phyloP scores from a whole-genome alignment of 257 asterid genomes.

The Scutellaria minor region DNA sequence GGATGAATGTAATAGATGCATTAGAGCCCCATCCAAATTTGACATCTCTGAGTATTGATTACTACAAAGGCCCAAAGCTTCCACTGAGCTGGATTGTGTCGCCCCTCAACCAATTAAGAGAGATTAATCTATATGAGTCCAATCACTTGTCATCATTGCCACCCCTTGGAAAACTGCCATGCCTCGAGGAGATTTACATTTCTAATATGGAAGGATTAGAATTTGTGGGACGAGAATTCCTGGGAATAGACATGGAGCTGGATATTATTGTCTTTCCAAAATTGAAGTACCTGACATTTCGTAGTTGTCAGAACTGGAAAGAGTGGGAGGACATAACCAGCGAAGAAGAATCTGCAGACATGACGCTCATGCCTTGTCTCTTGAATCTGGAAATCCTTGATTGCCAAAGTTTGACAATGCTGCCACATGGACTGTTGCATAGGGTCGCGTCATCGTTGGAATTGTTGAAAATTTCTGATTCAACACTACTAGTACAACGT shows the following conservation, averaged over 20 bases:
- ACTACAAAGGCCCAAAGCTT: background rate
- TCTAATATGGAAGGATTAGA: conserved; percentile 11
- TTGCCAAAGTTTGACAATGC: background rate
- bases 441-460: background rate
- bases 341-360: background rate
- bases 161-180: conserved; percentile 20
- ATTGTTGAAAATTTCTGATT: background rate
- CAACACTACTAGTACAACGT: background rate
- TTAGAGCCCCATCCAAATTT: conserved; percentile 35
- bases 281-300: conserved; percentile 26
- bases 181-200: conserved; percentile 30
- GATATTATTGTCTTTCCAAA: too few relatives aligned
- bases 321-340: conserved; percentile 38
- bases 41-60: background rate
- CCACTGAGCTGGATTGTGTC: background rate
- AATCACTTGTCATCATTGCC: background rate
- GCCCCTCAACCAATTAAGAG: background rate
- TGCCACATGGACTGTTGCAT: conserved; percentile 30
- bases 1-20: conserved; percentile 30
- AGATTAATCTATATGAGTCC: background rate
- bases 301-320: conserved; percentile 31
- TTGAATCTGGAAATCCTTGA: background rate
- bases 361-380: conserved; percentile 30
- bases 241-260: too few relatives aligned
- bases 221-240: conserved; percentile 37